phyloP scores from a whole-genome alignment of 331 rosid genomes.

The Arachis monticola region DNA sequence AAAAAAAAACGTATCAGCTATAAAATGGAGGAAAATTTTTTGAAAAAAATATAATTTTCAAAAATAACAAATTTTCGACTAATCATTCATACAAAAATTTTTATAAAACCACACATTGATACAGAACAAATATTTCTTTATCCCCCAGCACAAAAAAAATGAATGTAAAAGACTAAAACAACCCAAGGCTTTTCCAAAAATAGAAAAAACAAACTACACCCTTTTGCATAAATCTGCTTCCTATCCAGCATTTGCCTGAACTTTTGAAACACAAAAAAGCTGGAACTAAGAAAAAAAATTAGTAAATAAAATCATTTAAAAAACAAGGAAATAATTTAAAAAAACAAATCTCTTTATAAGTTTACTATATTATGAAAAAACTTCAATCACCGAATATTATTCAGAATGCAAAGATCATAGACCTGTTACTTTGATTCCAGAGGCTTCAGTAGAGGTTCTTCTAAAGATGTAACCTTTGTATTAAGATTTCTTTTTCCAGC shows the following conservation, averaged over 20 bases:
- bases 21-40: constrained; percentile 5
- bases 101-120: constrained; percentile 18
- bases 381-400: constrained; percentile 33
- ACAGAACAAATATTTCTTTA: constrained; percentile 25
- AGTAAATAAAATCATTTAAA: not conserved
- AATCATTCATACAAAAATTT: not conserved
- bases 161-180: constrained; percentile 10
- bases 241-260: constrained; percentile 34
- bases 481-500: constrained; percentile 47
- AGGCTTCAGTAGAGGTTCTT: constrained; percentile 49
- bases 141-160: constrained; percentile 28
- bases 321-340: not conserved
- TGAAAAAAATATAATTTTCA: constrained; percentile 8
- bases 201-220: constrained; percentile 19
- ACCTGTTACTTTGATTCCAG: constrained; percentile 53
- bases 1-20: not conserved
- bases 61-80: constrained; percentile 17
- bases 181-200: constrained; percentile 28
- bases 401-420: constrained; percentile 52
- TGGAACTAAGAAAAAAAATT: constrained; percentile 10
- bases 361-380: no score
- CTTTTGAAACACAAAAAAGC: constrained; percentile 37
- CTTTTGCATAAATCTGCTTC: constrained; percentile 41
- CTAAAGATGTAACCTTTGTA: constrained; percentile 38
- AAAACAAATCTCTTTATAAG: no score